A percentile compares a stretch with the other conserved stretches of the same genome.
Evolutionary conservation across 1,284 basidiomycete species (phyloP).

Genomic region (Meira nashicola): DNA sequence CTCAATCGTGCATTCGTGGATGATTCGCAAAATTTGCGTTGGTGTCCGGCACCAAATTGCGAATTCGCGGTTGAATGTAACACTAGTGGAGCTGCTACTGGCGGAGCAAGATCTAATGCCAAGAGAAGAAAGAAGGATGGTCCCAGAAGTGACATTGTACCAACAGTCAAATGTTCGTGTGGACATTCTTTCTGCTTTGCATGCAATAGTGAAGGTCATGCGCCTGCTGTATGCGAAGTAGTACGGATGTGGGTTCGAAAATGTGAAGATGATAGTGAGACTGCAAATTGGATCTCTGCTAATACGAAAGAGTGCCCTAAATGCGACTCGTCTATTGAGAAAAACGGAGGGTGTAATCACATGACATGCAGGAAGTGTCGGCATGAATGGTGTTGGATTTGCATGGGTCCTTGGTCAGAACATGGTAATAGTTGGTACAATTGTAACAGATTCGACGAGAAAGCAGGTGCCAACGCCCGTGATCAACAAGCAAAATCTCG

Average conservation of each 20-base stretch:
- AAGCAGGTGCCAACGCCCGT: conserved; percentile 77
- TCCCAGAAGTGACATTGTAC: conserved; percentile 63
- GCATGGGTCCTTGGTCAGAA: conserved; percentile 85
- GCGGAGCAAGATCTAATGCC: neutral
- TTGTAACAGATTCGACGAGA: conserved; percentile 95
- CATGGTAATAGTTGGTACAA: conserved; percentile 97
- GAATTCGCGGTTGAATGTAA: conserved; percentile 80
- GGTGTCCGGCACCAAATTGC: conserved; percentile 72
- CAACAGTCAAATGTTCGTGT: conserved; percentile 75
- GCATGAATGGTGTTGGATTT: conserved; percentile 64
- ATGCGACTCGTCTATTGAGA: conserved; percentile 95
- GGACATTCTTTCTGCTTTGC: conserved; percentile 64
- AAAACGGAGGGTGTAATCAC: conserved; percentile 88
- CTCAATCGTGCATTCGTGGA: conserved; percentile 85
- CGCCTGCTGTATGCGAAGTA: conserved; percentile 81
- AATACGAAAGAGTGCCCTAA: conserved; percentile 92
- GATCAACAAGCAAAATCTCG: conserved; percentile 65
- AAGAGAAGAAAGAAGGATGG: conserved; percentile 7
- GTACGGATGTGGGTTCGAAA: conserved; percentile 94
- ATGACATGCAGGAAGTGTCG: conserved; percentile 48
- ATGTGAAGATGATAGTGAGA: conserved; percentile 94
- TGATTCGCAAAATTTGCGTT: conserved; percentile 76
- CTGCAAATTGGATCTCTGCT: conserved; percentile 98
- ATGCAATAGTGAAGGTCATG: conserved; percentile 63
- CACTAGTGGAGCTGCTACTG: conserved; percentile 61